Evolutionary conservation across 495 filamentous ascomycete genomes (phyloP).

Genomic region (Penicillium tannophilum): DNA sequence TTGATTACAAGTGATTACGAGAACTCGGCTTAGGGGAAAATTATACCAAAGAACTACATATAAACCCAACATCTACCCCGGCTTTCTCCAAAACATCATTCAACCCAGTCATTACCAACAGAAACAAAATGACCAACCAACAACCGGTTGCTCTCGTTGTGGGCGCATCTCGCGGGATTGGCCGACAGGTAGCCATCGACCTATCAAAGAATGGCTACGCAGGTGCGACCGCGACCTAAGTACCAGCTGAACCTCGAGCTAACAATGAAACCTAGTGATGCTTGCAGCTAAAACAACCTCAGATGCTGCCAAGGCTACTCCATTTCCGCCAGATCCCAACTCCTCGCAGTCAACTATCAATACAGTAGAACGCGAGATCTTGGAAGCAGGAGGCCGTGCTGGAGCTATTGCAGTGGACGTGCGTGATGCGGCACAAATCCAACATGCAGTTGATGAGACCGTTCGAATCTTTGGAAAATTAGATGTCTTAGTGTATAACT

Average conservation of each 20-base stretch:
- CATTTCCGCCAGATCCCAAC: constrained; percentile 85
- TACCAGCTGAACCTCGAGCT: constrained; percentile 1
- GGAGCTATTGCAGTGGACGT: constrained; percentile 72
- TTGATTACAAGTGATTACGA: not conserved
- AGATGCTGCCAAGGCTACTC: constrained; percentile 52
- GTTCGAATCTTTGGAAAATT: constrained; percentile 63
- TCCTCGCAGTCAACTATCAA: constrained; percentile 76
- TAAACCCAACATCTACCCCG: not conserved
- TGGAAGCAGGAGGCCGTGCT: constrained; percentile 62
- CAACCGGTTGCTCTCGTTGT: constrained; percentile 66
- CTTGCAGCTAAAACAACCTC: constrained; percentile 80
- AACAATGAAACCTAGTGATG: constrained; percentile 57
- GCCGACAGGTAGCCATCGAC: constrained; percentile 76
- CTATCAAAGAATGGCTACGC: constrained; percentile 70
- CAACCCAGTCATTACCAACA: not conserved
- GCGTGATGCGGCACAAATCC: constrained; percentile 62
- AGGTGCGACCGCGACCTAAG: constrained; percentile 46
- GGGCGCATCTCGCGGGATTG: constrained; percentile 77
- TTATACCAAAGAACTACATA: not conserved
- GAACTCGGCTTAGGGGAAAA: not conserved
- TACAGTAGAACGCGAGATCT: constrained; percentile 81
- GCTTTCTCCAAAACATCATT: not conserved
- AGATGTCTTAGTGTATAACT: constrained; percentile 80
- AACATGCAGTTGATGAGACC: constrained; percentile 61
- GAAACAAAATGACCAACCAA: constrained; percentile 21